Conservation (phyloP, 2,329 filamentous ascomycete genomes). For the Fusarium scirpi region DNA sequence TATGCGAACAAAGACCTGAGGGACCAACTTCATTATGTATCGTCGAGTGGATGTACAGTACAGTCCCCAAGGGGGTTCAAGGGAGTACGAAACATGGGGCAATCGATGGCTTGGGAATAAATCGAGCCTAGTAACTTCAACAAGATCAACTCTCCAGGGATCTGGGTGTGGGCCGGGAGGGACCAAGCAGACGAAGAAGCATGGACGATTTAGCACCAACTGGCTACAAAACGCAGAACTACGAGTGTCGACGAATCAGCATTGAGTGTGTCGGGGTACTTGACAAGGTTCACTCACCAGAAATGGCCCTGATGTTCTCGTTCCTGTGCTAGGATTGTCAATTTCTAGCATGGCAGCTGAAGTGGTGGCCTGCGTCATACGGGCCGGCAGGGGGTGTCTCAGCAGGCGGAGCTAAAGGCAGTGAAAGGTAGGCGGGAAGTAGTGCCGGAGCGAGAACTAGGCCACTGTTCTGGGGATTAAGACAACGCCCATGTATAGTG, state of each 20-base stretch:
- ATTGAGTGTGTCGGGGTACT: slow-evolving; percentile 22
- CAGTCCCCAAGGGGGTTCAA: slow-evolving; percentile 44
- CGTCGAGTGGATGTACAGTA: slow-evolving; percentile 41
- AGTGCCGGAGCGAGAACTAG: slow-evolving; percentile 44
- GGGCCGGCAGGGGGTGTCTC: slow-evolving; percentile 52
- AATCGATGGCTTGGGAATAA: slow-evolving; percentile 53
- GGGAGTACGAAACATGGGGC: slow-evolving; percentile 52
- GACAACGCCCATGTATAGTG: slow-evolving; percentile 20
- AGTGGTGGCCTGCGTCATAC: slow-evolving; percentile 50
- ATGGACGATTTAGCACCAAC: slow-evolving; percentile 45
- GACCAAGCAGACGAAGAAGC: slow-evolving; percentile 47
- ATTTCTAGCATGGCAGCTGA: slow-evolving; percentile 44
- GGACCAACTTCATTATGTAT: slow-evolving; percentile 50
- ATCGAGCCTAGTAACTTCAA: slow-evolving; percentile 51
- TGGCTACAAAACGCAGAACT: slow-evolving; percentile 52
- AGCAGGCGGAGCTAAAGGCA: slow-evolving; percentile 50
- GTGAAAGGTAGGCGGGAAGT: slow-evolving; percentile 43
- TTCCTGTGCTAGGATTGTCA: slow-evolving; percentile 43
- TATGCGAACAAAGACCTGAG: slow-evolving; percentile 20
- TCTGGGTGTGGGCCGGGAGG: slow-evolving; percentile 53
- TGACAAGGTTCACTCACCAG: slow-evolving; percentile 33
- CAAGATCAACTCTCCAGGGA: slow-evolving; percentile 55
- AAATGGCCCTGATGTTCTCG: slow-evolving; percentile 40
- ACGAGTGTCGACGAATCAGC: slow-evolving; percentile 49
- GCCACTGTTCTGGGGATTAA: slow-evolving; percentile 39